phyloP scores from a whole-genome alignment of 768 basidiomycete species.

The Boletus eberwhitei region DNA sequence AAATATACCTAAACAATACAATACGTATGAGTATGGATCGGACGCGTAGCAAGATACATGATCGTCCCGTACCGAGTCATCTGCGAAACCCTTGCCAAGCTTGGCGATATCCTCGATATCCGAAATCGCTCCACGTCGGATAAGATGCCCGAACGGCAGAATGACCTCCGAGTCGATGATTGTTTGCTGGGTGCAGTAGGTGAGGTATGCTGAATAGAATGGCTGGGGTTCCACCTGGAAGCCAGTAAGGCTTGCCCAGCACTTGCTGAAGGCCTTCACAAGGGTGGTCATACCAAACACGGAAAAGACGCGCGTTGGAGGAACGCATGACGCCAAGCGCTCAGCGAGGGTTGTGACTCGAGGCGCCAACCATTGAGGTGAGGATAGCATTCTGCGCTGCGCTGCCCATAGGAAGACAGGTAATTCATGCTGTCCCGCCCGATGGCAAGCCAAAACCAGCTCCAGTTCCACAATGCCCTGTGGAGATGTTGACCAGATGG shows the following conservation, averaged over 20 bases:
- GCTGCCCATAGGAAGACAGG: slow-evolving; percentile 53
- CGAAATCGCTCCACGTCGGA: slow-evolving; percentile 36
- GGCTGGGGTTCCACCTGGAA: slow-evolving; percentile 38
- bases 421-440: slow-evolving; percentile 42
- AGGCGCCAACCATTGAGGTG: slow-evolving; percentile 28
- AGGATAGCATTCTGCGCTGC: slow-evolving; percentile 25
- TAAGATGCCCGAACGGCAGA: slow-evolving; percentile 33
- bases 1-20: slow-evolving; percentile 40
- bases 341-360: slow-evolving; percentile 38
- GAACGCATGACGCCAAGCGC: slow-evolving; percentile 37
- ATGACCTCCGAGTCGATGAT: slow-evolving; percentile 27
- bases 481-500: slow-evolving; percentile 41
- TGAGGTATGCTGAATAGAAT: slow-evolving; percentile 49
- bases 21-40: slow-evolving; percentile 1
- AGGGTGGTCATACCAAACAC: slow-evolving; percentile 45
- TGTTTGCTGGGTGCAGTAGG: slow-evolving; percentile 41
- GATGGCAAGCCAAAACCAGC: slow-evolving; percentile 46
- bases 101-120: slow-evolving; percentile 42
- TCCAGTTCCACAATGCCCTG: slow-evolving; percentile 35
- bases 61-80: slow-evolving; percentile 43
- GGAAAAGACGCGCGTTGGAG: slow-evolving; percentile 47
- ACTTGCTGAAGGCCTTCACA: slow-evolving; percentile 40
- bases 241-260: slow-evolving; percentile 44
- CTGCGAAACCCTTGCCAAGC: slow-evolving; percentile 51
- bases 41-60: neutral